Evolutionary conservation across 345 rosid species (phyloP), one percentile per base, ranked within the genome.

Genomic region (Eucalyptus camaldulensis): DNA sequence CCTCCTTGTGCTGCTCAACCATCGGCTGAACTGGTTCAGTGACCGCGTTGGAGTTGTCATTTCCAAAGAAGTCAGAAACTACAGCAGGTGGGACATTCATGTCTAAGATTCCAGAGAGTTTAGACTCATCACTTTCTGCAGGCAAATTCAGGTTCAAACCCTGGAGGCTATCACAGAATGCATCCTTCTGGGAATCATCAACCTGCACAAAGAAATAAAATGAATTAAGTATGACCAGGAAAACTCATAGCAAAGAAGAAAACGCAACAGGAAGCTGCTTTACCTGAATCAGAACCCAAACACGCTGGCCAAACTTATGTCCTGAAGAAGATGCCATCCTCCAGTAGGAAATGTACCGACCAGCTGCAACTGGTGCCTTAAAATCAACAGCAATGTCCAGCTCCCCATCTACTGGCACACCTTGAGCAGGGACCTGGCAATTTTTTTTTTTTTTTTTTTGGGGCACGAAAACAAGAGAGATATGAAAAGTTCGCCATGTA

Each of bases 281-380:
- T 90, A 98, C 99, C 94, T 94, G 95, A 62, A 98, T 95, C 80
- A 94, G 94, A 92, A 96, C 99, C 99, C 99, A 97, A 88, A 98
- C 94, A 85, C 97, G 99, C 87, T 98, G 99, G 86, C 99, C 99
- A 87, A 98, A 98, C 90, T 93, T 95, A 27, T 90, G 92, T 58
- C 97, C 97, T 54, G 93, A 91, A 54, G 95, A 93, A 67, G 94
- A 89, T 88, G 95, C 93, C 98, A 97, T 93, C 94, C 95, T 97
- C 99, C 99, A 98, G 88, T 96, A 96, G 67, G 99, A 97, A 44
- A 94, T 90, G 91, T 96, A 97, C 49, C 95, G 93, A 87, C 99
- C 99, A 89, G 99, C 96, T 88, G 90, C 89, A 80, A 85, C 88
- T 60, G 99, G 99, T 60, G 99, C 92, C 85, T 91, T 92, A 91